phyloP scores from a whole-genome alignment of 164 flowering plant genomes.

The Paratinospora sagittata region DNA sequence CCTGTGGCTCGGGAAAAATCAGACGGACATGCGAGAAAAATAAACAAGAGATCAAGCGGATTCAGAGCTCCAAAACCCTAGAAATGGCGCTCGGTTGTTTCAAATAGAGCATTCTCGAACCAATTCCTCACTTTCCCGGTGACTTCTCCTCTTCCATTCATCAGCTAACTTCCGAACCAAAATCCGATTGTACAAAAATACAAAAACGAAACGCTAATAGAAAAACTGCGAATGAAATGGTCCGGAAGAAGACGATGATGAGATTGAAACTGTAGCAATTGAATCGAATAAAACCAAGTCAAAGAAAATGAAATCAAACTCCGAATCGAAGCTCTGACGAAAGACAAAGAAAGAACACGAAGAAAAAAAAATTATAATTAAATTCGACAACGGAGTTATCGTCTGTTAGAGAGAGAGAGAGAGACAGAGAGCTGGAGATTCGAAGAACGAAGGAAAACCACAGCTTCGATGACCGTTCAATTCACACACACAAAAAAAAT shows the following conservation, averaged over 20 bases:
- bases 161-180: not conserved
- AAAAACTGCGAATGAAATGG: not conserved
- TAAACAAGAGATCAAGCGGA: conserved; percentile 9
- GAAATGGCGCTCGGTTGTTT: conserved; percentile 39
- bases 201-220: not conserved
- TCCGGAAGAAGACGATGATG: not conserved
- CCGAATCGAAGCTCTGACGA: not conserved
- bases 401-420: not conserved
- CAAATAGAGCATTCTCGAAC: conserved; percentile 41
- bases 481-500: conserved; percentile 21
- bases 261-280: not conserved
- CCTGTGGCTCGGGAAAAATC: conserved; percentile 41
- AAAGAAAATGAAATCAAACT: not conserved
- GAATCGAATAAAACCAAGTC: not conserved
- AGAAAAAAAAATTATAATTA: too few relatives aligned
- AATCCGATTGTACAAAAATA: not conserved
- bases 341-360: not conserved
- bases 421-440: conserved; percentile 1
- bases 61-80: conserved; percentile 15
- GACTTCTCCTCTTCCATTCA: conserved; percentile 13
- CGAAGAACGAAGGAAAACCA: conserved; percentile 4
- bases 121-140: conserved; percentile 7
- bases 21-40: conserved; percentile 27
- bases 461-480: conserved; percentile 22
- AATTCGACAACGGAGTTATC: too few relatives aligned